Evolutionary conservation across 148 eudicot species (phyloP).

Genomic region (Vaccinium darrowii): DNA sequence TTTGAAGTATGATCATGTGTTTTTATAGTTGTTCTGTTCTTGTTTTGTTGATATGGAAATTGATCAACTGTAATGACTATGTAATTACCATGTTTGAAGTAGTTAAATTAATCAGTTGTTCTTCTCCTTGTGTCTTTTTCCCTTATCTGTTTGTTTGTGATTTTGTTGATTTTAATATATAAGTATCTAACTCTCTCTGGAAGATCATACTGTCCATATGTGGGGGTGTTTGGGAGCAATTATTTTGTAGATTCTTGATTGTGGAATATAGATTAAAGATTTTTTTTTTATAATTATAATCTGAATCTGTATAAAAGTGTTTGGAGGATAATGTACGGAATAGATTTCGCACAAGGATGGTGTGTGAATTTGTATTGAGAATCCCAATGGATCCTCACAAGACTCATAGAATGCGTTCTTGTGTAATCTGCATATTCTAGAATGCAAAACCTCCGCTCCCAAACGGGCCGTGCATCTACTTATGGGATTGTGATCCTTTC

Average conservation of each 20-base stretch:
- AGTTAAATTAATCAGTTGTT: neutral
- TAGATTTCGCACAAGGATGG: neutral
- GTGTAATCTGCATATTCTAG: neutral
- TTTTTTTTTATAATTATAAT: neutral
- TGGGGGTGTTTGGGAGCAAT: neutral
- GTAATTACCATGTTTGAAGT: constrained; percentile 9
- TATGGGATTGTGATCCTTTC: neutral
- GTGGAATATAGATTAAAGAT: neutral
- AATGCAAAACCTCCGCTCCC: neutral
- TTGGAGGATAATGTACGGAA: neutral
- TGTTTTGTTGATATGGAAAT: neutral
- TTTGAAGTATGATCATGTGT: constrained; percentile 1
- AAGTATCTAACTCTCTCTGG: neutral
- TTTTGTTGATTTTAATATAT: neutral
- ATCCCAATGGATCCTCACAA: neutral
- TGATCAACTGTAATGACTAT: neutral
- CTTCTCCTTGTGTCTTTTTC: neutral
- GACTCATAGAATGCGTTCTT: neutral
- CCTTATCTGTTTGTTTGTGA: neutral
- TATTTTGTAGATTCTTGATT: neutral
- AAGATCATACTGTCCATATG: neutral
- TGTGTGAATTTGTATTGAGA: neutral
- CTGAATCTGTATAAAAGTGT: neutral
- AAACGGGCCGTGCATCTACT: neutral
- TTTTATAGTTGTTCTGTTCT: neutral